Evolutionary conservation across 495 filamentous ascomycete genomes (phyloP), one percentile per base, ranked within the genome.

Genomic region (Penicillium psychrofluorescens): DNA sequence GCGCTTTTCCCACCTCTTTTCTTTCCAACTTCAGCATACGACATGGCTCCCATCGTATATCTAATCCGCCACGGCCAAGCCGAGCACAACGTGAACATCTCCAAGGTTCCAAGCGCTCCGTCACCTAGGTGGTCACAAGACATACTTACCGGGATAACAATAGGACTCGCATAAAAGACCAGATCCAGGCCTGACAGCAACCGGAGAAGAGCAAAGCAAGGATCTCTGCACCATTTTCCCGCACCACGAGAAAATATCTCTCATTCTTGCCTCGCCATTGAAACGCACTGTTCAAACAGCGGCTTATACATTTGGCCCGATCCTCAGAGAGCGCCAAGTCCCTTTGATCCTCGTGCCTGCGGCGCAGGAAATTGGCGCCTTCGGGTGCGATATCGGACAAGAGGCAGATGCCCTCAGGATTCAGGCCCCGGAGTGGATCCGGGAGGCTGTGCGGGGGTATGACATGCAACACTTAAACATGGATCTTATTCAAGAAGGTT

Each of bases 221-320:
- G 28, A 43, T 6, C 45, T 58, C 0, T 35, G 41, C 37, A 36
- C 49, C n/a, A 30, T 35, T 2, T 51, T 46, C 30, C 51, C 44
- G 11, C 44, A 38, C 16, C 38, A 27, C 12, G 7, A 46, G 2
- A 45, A 46, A 5, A 29, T 58, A 16, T 32, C 36, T 6, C 27
- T 41, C 27, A 40, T 54, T 6, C 28, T 58, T 39, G 51, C 45
- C 8, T 58, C 54, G 34, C 54, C 50, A 4, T 31, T 58, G 11
- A 34, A 36, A 22, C 54, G 54, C 7, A 42, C 54, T 11, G 51
- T 54, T 38, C 54, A 58, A 37, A 54, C 54, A 8, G 54, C 54
- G 1, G 54, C 54, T 6, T 44, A 43, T 29, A 28, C 32, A 6
- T 58, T 58, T 29, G 44, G 35, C 0, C 50, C 54, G 11, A 41